Percentiles rank a stretch among this genome's conserved stretches.
Conservation (phyloP, 331 rosid species). For the Saraca asoca region DNA sequence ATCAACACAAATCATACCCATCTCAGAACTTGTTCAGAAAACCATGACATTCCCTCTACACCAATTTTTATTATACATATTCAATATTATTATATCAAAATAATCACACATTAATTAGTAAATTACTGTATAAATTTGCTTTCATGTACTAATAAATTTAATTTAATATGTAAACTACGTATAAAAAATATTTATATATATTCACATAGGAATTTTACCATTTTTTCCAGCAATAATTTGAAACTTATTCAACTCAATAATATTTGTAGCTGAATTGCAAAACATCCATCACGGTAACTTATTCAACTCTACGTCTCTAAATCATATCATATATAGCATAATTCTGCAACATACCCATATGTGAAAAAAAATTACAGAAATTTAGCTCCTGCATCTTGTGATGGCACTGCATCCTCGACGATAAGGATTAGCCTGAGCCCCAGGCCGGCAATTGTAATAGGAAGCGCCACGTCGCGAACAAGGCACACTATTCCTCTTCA, state of each 20-base stretch:
- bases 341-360: conserved; percentile 26
- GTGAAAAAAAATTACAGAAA: conserved; percentile 21
- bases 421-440: conserved; percentile 97
- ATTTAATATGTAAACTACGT: too few relatives aligned
- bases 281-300: conserved; percentile 16
- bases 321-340: conserved; percentile 24
- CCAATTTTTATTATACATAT: too few relatives aligned
- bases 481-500: conserved; percentile 83
- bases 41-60: too few relatives aligned
- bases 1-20: background rate
- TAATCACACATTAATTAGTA: too few relatives aligned
- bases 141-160: too few relatives aligned
- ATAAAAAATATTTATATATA: too few relatives aligned
- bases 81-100: too few relatives aligned
- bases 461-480: conserved; percentile 98
- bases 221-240: background rate
- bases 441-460: conserved; percentile 89
- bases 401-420: conserved; percentile 78
- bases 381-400: conserved; percentile 81
- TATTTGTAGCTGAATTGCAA: conserved; percentile 35
- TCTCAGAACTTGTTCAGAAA: too few relatives aligned
- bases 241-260: too few relatives aligned
- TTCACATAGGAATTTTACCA: too few relatives aligned
- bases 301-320: conserved; percentile 37
- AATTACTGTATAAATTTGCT: too few relatives aligned